Evolutionary conservation across 108 stramenopile species (phyloP).

Genomic region (Parmales sp.): DNA sequence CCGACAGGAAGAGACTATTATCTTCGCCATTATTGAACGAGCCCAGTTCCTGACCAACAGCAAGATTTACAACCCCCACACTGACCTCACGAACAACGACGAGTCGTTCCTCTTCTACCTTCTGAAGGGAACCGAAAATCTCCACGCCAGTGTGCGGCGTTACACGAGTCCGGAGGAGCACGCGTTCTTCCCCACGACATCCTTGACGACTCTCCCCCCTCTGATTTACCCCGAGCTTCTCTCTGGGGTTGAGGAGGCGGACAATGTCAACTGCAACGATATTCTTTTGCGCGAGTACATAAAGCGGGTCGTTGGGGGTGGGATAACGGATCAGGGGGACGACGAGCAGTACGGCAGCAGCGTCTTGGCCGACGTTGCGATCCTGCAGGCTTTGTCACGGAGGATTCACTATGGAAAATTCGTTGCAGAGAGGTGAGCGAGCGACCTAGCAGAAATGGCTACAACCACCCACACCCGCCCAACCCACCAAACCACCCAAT

Average conservation of each 20-base stretch:
- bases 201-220: conserved; percentile 50
- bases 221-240: conserved; percentile 65
- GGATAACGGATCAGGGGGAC: conserved; percentile 62
- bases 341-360: conserved; percentile 95
- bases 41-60: conserved; percentile 83
- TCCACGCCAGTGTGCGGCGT: conserved; percentile 86
- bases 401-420: conserved; percentile 96
- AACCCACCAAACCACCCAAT: too few relatives aligned
- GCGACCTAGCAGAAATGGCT: too few relatives aligned
- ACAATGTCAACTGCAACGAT: conserved; percentile 76
- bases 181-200: conserved; percentile 74
- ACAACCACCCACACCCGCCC: too few relatives aligned
- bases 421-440: conserved; percentile 58
- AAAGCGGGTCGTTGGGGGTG: conserved; percentile 62
- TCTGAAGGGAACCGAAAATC: conserved; percentile 36
- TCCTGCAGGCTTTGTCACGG: conserved; percentile 75
- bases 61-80: conserved; percentile 50
- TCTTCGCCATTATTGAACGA: conserved; percentile 94
- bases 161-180: conserved; percentile 97
- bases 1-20: conserved; percentile 95
- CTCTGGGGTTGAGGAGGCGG: conserved; percentile 46
- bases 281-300: conserved; percentile 70
- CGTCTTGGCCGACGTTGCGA: conserved; percentile 74
- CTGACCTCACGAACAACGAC: conserved; percentile 9
- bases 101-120: conserved; percentile 82